These are phyloP conservation scores for Pseudogymnoascus pannorum DNA, from an alignment of 2,329 filamentous ascomycete genomes.

Conservation along the genomic window DNA sequence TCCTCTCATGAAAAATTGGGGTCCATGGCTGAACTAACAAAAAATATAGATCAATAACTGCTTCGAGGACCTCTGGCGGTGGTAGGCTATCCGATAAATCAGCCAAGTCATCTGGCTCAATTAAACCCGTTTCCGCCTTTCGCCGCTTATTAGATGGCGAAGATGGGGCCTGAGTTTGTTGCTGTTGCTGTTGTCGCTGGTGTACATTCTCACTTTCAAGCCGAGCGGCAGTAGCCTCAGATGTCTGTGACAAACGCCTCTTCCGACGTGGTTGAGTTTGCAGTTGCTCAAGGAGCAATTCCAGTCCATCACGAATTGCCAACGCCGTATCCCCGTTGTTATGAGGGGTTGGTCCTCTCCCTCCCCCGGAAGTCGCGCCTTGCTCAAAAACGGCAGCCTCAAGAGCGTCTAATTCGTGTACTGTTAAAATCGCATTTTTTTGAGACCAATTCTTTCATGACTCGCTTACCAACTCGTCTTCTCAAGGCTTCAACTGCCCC, in stretches of 20 bases:
- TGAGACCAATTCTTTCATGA: not conserved
- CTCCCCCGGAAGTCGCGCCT: not conserved
- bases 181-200: not conserved
- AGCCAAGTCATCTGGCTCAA: constrained; percentile 17
- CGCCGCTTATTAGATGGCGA: constrained; percentile 11
- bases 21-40: constrained; percentile 18
- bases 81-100: constrained; percentile 10
- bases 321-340: constrained; percentile 7
- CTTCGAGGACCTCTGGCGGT: constrained; percentile 9
- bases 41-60: constrained; percentile 16
- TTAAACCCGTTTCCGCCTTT: constrained; percentile 20
- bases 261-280: not conserved
- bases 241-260: constrained; percentile 15
- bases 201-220: constrained; percentile 18
- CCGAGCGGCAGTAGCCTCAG: constrained; percentile 18
- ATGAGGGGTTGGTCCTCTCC: not conserved
- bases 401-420: not conserved
- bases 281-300: constrained; percentile 7
- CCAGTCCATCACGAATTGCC: constrained; percentile 1
- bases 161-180: not conserved
- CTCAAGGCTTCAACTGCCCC: constrained; percentile 21
- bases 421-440: not conserved
- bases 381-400: not conserved
- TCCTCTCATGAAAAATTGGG: constrained; percentile 17
- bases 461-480: constrained; percentile 13